A percentile compares a stretch with the other conserved stretches of the same genome.
Evolutionary conservation across 2,329 filamentous ascomycete genomes (phyloP).

Genomic region (Phaeophleospora eucalypticola): DNA sequence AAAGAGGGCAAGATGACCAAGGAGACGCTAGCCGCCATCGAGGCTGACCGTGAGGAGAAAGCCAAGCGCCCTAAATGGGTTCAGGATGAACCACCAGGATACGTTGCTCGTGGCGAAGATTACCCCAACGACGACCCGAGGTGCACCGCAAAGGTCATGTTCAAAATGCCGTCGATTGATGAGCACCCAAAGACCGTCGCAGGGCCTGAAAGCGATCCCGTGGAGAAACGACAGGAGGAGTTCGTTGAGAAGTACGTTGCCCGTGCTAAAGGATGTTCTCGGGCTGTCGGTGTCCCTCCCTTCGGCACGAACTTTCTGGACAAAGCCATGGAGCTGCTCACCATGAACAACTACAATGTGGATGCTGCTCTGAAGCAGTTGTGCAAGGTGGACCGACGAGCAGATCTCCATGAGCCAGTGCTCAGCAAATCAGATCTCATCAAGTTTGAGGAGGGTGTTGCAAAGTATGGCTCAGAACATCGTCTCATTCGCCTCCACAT

Average conservation of each 20-base stretch:
- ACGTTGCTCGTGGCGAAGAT: slow-evolving; percentile 80
- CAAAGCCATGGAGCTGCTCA: slow-evolving; percentile 71
- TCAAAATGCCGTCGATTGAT: slow-evolving; percentile 58
- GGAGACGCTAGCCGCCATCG: slow-evolving; percentile 71
- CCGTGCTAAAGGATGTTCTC: slow-evolving; percentile 61
- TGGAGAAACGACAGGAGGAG: slow-evolving; percentile 41
- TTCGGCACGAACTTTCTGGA: slow-evolving; percentile 84
- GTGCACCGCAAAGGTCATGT: slow-evolving; percentile 71
- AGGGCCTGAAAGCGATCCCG: slow-evolving; percentile 8
- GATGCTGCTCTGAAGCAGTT: slow-evolving; percentile 68
- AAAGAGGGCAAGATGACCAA: slow-evolving; percentile 75
- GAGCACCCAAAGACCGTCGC: slow-evolving; percentile 19
- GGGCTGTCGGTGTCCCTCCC: slow-evolving; percentile 65
- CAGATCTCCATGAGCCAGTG: slow-evolving; percentile 78
- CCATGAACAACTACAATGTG: slow-evolving; percentile 65
- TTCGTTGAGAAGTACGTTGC: slow-evolving; percentile 74
- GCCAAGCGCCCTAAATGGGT: slow-evolving; percentile 89
- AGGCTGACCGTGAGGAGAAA: slow-evolving; percentile 73
- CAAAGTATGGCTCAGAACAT: slow-evolving; percentile 87
- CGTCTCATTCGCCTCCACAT: slow-evolving; percentile 79
- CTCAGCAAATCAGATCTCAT: slow-evolving; percentile 74
- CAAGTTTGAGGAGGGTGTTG: slow-evolving; percentile 86
- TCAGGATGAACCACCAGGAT: slow-evolving; percentile 84
- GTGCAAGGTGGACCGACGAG: slow-evolving; percentile 61
- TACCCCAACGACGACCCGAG: slow-evolving; percentile 65